Evolutionary conservation across 148 eudicot species (phyloP).

Genomic region (Selenicereus undatus): DNA sequence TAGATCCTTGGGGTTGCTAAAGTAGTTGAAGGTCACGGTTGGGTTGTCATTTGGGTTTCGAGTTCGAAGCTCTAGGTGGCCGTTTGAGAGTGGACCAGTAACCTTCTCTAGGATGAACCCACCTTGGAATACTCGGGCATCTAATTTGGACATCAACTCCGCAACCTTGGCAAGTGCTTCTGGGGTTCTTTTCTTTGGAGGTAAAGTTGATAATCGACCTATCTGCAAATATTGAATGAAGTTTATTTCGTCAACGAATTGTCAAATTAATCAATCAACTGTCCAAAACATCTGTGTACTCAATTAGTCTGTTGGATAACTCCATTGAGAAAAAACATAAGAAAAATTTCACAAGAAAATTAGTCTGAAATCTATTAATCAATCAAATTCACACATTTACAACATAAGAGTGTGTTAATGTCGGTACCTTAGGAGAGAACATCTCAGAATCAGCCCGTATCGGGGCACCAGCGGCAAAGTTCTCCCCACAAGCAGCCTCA

Average conservation of each 20-base stretch:
- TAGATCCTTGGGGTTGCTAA: slow-evolving; percentile 64
- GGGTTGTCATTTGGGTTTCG: slow-evolving; percentile 64
- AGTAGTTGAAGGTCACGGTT: slow-evolving; percentile 77
- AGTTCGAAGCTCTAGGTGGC: slow-evolving; percentile 56
- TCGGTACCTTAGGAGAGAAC: slow-evolving; percentile 85
- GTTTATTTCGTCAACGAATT: neutral
- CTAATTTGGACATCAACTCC: slow-evolving; percentile 46
- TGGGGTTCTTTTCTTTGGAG: slow-evolving; percentile 83
- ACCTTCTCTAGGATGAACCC: slow-evolving; percentile 81
- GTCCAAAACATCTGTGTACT: neutral
- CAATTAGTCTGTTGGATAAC: neutral
- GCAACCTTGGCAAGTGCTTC: slow-evolving; percentile 61
- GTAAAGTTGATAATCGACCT: slow-evolving; percentile 70
- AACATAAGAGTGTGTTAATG: neutral
- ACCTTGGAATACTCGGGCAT: slow-evolving; percentile 51
- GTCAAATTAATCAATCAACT: neutral
- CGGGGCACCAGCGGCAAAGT: slow-evolving; percentile 37
- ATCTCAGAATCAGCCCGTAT: slow-evolving; percentile 48
- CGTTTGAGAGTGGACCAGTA: slow-evolving; percentile 68
- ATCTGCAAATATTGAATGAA: slow-evolving; percentile 37
- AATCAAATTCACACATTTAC: no score
- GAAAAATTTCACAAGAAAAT: no score
- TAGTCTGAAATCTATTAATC: no score
- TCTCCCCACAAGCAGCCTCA: slow-evolving; percentile 80
- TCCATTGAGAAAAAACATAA: no score